Evolutionary conservation across 116 monocot species (phyloP).

Genomic region (Papilionanthe hybrid): DNA sequence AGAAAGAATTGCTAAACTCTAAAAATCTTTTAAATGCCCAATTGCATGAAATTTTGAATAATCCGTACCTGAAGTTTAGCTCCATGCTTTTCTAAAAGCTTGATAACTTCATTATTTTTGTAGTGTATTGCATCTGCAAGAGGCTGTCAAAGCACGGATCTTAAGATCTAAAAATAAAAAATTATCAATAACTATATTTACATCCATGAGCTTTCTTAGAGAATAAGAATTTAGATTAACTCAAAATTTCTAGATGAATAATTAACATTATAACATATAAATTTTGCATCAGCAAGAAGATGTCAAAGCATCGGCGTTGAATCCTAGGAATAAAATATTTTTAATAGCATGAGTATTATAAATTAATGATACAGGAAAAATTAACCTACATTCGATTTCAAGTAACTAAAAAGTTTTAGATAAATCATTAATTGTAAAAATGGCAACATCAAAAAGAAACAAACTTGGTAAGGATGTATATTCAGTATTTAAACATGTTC

Average conservation of each 20-base stretch:
- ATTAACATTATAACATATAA: background rate
- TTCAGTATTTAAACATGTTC: background rate
- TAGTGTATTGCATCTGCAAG: conserved; percentile 95
- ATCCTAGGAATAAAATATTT: background rate
- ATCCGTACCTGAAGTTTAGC: conserved; percentile 59
- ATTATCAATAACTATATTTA: background rate
- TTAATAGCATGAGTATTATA: background rate
- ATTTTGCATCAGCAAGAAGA: conserved; percentile 84
- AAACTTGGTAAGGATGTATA: background rate
- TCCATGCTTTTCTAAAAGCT: conserved; percentile 79
- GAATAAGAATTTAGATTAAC: background rate
- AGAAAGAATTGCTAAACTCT: background rate
- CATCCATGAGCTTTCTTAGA: background rate
- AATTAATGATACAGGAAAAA: background rate
- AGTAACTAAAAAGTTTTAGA: background rate
- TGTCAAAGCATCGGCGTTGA: conserved; percentile 12
- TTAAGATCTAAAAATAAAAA: background rate
- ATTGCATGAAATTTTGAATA: background rate
- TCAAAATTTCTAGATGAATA: background rate
- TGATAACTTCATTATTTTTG: conserved; percentile 76
- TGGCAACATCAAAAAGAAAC: background rate
- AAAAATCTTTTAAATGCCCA: background rate
- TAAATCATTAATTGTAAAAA: background rate
- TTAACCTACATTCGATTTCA: background rate
- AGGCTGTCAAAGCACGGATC: conserved; percentile 39